Conservation (phyloP, 805 yeast species). For the Candida khao-thaluensis region DNA sequence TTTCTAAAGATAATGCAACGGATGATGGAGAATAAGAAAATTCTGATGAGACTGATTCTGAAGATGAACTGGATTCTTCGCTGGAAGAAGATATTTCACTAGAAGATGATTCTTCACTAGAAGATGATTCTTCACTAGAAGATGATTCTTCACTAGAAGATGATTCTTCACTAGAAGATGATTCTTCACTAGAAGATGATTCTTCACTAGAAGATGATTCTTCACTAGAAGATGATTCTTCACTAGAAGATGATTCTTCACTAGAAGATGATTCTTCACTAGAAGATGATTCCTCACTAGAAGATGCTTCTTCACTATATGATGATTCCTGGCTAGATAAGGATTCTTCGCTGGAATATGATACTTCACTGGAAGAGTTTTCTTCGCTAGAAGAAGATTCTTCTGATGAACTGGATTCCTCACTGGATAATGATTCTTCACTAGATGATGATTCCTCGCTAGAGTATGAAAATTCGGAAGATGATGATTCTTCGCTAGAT, state of each 20-base stretch:
- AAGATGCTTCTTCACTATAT: background rate
- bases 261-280: background rate
- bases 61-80: background rate
- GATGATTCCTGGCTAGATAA: conserved; percentile 6
- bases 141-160: conserved; percentile 1
- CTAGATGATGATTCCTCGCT: too few species aligned
- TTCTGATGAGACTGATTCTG: background rate
- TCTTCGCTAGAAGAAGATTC: background rate
- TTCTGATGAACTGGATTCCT: too few species aligned
- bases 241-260: background rate
- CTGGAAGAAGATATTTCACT: background rate
- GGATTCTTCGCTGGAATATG: background rate
- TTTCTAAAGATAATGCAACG: background rate
- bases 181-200: background rate
- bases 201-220: background rate
- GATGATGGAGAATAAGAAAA: background rate
- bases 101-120: conserved; percentile 2
- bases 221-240: background rate
- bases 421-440: too few species aligned
- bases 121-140: background rate
- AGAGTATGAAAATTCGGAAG: too few species aligned
- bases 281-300: background rate
- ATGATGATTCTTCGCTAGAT: too few species aligned
- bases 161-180: background rate
- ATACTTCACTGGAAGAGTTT: background rate